phyloP scores from a whole-genome alignment of 2,329 filamentous ascomycete species.

The Hirsutella minnesotensis region DNA sequence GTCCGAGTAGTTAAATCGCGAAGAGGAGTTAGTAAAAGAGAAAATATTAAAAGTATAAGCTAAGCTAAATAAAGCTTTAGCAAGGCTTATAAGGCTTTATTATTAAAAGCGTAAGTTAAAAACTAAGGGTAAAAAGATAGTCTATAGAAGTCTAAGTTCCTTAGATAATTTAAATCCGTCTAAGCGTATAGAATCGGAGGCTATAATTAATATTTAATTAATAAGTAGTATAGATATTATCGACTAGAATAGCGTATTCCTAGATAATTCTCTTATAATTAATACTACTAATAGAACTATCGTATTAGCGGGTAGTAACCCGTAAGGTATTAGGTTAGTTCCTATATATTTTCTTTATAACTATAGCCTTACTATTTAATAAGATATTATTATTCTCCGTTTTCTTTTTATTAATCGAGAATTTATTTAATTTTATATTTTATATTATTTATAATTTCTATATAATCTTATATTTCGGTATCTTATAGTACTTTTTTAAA shows the following conservation, averaged over 20 bases:
- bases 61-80: background rate
- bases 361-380: background rate
- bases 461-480: conserved; percentile 6
- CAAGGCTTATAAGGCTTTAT: background rate
- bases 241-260: background rate
- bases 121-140: background rate
- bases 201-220: background rate
- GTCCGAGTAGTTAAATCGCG: background rate
- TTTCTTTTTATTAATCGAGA: background rate
- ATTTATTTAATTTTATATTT: background rate
- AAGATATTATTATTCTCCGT: background rate
- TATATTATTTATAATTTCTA: background rate
- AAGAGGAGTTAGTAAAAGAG: background rate
- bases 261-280: background rate
- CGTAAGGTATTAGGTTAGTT: background rate
- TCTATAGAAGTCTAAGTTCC: background rate
- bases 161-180: background rate
- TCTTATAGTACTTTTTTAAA: background rate
- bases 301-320: background rate
- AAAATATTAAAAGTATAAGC: background rate
- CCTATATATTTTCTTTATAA: background rate
- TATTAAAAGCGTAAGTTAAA: background rate
- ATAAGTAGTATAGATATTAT: background rate
- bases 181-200: background rate
- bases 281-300: background rate